phyloP scores from a whole-genome alignment of 2,329 filamentous ascomycete genomes.

The Immersiporthe knoxdaviesiana region DNA sequence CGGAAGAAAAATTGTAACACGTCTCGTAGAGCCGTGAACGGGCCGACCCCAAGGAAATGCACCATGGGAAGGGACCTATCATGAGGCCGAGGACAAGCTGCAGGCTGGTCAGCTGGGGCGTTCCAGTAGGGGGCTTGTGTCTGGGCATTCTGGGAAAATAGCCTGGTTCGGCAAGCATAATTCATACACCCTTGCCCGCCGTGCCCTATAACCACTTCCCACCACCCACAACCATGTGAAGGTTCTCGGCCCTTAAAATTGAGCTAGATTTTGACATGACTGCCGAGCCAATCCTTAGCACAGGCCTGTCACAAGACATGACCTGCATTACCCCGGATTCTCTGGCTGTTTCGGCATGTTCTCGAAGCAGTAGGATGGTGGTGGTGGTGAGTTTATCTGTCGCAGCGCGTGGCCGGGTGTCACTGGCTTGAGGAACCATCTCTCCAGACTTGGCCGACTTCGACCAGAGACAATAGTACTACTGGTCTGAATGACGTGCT shows the following conservation, averaged over 20 bases:
- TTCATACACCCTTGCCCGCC: neutral
- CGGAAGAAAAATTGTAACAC: neutral
- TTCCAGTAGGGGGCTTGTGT: neutral
- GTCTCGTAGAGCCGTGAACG: slow-evolving; percentile 7
- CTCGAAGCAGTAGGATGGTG: neutral
- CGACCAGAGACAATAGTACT: neutral
- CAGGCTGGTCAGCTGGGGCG: slow-evolving; percentile 8
- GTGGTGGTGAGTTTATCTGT: neutral
- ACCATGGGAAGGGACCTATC: neutral
- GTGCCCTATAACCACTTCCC: neutral
- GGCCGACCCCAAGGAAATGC: slow-evolving; percentile 1
- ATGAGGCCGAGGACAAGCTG: neutral
- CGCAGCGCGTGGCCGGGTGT: neutral
- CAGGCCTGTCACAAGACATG: neutral
- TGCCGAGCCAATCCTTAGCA: neutral
- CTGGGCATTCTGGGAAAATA: neutral
- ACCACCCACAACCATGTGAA: neutral
- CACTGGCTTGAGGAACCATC: neutral
- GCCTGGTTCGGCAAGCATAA: neutral
- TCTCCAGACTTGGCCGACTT: neutral
- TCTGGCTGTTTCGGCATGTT: neutral
- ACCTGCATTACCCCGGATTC: neutral
- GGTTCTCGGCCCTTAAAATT: neutral
- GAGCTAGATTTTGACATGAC: neutral
- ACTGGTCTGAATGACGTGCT: neutral